Evolutionary conservation across 176 grass and related monocot species (phyloP).

Genomic region (Dactylis glomerata): DNA sequence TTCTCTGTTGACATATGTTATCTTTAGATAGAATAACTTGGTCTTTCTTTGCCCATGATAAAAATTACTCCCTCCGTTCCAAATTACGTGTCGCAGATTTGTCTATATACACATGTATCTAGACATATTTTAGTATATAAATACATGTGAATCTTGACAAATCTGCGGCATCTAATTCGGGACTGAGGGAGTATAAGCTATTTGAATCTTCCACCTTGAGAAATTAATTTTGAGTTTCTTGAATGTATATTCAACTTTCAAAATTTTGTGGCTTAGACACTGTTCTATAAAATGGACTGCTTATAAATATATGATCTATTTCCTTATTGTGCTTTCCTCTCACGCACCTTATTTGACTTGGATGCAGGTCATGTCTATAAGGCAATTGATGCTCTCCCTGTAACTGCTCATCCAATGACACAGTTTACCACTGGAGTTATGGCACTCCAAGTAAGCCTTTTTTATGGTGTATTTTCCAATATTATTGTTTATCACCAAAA

Average conservation of each 20-base stretch:
- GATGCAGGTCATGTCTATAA: conserved; percentile 82
- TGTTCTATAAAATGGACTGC: neutral
- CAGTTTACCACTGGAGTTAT: conserved; percentile 93
- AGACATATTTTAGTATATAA: too few species aligned
- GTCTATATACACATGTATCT: too few species aligned
- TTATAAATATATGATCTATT: neutral
- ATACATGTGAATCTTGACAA: too few species aligned
- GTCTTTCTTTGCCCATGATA: neutral
- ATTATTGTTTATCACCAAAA: neutral
- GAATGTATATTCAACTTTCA: neutral
- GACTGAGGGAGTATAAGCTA: too few species aligned
- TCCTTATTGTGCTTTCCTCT: conserved; percentile 3
- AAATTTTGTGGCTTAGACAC: neutral
- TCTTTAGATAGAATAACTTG: neutral
- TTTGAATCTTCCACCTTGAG: neutral
- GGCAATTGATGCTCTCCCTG: conserved; percentile 83
- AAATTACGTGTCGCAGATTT: too few species aligned
- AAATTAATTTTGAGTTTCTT: conserved; percentile 2
- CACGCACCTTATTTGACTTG: conserved; percentile 1
- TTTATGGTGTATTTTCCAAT: neutral
- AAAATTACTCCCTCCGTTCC: too few species aligned
- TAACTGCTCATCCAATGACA: conserved; percentile 92
- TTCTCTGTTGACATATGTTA: neutral
- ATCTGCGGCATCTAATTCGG: too few species aligned
- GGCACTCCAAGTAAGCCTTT: conserved; percentile 78